Base-by-base conservation (phyloP, 2,329 filamentous ascomycete genomes). In the Aschersonia sp. region DNA sequence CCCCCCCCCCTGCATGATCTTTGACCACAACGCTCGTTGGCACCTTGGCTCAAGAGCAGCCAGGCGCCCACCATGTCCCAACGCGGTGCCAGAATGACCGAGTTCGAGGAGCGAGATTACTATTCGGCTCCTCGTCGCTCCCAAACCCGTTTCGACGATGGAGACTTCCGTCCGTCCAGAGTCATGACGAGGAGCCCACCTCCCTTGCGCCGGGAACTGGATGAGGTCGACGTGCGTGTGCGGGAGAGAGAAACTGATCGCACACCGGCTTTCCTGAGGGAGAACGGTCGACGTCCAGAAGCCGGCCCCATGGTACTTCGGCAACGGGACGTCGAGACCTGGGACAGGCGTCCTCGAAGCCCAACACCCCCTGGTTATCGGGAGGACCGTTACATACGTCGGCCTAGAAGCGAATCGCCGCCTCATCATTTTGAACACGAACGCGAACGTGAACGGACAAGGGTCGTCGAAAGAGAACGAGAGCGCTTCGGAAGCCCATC, bases 221-320 rank as follows among this genome's bases (percentile, higher is more conserved):
- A 67, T 40, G 65, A 69, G 48, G 59, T 63, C 44, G 65, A 70
- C 41, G 61, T 71, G 40, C 66, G 66, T 32, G 63, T 67, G 28
- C 67, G 69, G 43, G 69, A 71, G 48, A 60, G 63, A 43, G 68
- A 70, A n/a, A 59, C 61, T n/a, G 60, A 64, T 43, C 67, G 71
- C 42, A 64, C 69, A 42, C 73, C 72, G 3, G 63, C 68, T 47
- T 78, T 77, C 55, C 59, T 78, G 50, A 70, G 73, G 45, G 70
- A 75, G 2, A 73, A 76, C 41, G 59, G 53, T 31, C 66, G 72
- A 48, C 69, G 69, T 10, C 50, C 60, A 30, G 74, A 78, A 50
- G 61, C 68, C 30, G 74, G 74, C 3, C 66, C 70, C 40, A 60
- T 79, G 56, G 75, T 79, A 20, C 66, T 79, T 45, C 71, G 75